These are phyloP conservation scores for Globisporangium iwayamae DNA, from an alignment of 352 stramenopile genomes.

Conservation along the genomic window DNA sequence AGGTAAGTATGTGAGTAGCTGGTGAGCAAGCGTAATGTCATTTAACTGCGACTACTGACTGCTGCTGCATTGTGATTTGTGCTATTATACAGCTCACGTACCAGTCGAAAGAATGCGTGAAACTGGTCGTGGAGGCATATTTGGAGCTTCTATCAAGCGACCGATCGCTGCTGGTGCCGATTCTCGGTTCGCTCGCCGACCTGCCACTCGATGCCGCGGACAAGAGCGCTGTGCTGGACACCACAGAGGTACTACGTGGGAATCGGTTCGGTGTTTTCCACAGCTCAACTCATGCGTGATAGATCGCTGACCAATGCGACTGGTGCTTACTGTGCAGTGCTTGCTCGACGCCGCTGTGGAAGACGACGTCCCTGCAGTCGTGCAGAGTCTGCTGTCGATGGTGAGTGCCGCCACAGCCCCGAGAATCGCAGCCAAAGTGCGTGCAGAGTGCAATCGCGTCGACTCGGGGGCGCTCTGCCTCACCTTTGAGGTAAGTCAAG, in stretches of 20 bases:
- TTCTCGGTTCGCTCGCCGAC: constrained; percentile 74
- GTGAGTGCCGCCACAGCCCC: constrained; percentile 43
- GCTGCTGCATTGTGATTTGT: background rate
- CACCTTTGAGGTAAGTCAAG: constrained; percentile 37
- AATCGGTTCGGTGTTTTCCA: background rate
- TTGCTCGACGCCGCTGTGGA: constrained; percentile 72
- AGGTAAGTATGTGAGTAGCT: constrained; percentile 26
- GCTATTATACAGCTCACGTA: constrained; percentile 55
- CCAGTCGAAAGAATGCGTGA: constrained; percentile 74
- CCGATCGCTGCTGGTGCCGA: constrained; percentile 66
- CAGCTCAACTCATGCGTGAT: too few relatives aligned
- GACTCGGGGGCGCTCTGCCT: constrained; percentile 45
- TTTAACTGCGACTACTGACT: background rate
- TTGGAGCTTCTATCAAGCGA: constrained; percentile 76
- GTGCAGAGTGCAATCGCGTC: constrained; percentile 58
- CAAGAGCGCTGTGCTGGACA: constrained; percentile 62
- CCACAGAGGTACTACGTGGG: constrained; percentile 41
- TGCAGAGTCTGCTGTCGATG: constrained; percentile 77
- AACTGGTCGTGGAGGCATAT: constrained; percentile 72
- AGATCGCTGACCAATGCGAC: background rate
- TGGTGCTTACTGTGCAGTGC: constrained; percentile 22
- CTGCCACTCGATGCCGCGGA: constrained; percentile 59
- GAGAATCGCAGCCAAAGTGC: constrained; percentile 50
- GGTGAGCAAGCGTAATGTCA: background rate
- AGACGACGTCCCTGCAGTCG: constrained; percentile 72